Evolutionary conservation across 768 basidiomycete genomes (phyloP), one percentile per base, ranked within the genome.

Genomic region (Tulasnella calospora): DNA sequence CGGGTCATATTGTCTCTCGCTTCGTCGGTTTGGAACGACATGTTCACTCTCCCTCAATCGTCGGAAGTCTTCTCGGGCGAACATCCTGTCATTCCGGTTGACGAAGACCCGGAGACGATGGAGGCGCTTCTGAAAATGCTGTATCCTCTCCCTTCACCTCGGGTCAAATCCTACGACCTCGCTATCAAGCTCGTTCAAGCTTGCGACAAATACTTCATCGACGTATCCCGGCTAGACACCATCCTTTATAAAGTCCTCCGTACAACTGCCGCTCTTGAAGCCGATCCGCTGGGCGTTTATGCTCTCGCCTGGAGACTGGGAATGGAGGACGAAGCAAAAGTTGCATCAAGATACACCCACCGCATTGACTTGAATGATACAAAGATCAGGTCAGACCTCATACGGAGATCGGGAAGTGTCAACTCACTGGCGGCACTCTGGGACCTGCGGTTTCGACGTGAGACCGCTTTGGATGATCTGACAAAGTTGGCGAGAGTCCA

Each of bases 21-120:
- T 0, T 92, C 91, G 13, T 85, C 88, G 6, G 87, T 91, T 82
- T 91, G 91, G 80, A 84, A 85, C 71, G 85, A 86, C 80, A 88
- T 90, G 85, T 88, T 91, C 80, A 85, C 86, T 35, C 74, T 76
- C 15, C 74, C 74, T 27, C 74, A 76, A 40, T 51, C 74, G 35
- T 27, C 55, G 30, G 55, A 36, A 44, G 61, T 23, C 55, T 55
- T 73, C 73, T 19, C n/a, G 27, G 72, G n/a, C 38, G 47, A 74
- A 38, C 74, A 47, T 40, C 74, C 74, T 9, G 55, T 57, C 74
- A 76, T 61, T 47, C 15, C 74, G 17, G 74, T 76, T 35, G 44
- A 44, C 30, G 74, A 76, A 35, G 51, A 44, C 23, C 55, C 74
- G 21, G 51, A 47, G 44, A 61, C 55, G 27, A 47, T 76, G 35